These are phyloP conservation scores for Schizochytrium sp. DNA, from an alignment of 108 stramenopile species.

Conservation along the genomic window DNA sequence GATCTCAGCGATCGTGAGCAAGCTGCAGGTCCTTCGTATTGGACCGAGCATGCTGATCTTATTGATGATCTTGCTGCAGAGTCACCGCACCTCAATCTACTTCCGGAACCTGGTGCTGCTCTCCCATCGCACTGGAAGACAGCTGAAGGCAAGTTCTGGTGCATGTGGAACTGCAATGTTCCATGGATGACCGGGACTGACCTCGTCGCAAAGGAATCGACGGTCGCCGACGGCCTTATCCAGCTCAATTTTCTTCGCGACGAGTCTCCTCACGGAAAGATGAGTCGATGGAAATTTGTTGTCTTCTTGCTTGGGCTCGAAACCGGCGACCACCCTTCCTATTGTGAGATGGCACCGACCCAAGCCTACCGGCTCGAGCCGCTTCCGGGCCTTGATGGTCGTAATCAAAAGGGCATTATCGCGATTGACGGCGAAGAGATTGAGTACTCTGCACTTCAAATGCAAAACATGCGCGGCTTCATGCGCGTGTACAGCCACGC, in stretches of 20 bases:
- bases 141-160: background rate
- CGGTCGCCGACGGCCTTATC: background rate
- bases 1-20: background rate
- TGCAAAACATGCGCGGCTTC: constrained; percentile 15
- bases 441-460: background rate
- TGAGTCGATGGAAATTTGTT: background rate
- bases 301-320: background rate
- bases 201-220: background rate
- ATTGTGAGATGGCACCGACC: background rate
- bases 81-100: background rate
- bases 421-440: background rate
- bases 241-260: background rate
- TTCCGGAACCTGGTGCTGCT: background rate
- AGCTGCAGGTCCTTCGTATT: background rate
- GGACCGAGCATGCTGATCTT: background rate
- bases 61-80: background rate
- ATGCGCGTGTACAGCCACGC: background rate
- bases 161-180: constrained; percentile 15
- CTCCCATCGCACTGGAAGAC: background rate
- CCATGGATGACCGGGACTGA: background rate
- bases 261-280: background rate
- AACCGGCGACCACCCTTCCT: background rate
- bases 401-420: background rate
- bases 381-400: background rate
- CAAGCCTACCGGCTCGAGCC: background rate